Base-by-base conservation (phyloP, 2,329 filamentous ascomycete genomes). In the Aureobasidium sp. region DNA sequence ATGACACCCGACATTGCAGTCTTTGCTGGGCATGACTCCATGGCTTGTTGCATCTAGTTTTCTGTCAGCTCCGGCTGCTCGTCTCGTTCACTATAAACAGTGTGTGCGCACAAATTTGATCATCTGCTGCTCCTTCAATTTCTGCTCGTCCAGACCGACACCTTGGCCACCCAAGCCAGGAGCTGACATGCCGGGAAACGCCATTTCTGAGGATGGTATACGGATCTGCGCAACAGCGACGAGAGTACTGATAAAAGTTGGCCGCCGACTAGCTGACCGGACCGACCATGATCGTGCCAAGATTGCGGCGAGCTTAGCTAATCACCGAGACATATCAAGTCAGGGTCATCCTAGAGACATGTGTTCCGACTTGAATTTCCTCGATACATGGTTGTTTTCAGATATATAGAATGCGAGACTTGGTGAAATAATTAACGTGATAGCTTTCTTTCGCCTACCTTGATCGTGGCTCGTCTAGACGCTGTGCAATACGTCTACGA, bases 21-120 rank as follows among this genome's bases (percentile, higher is more conserved):
- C 76, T 99, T 99, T 62, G 87, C 87, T 29, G 88, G 85, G 73
- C 94, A 99, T 37, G 90, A 95, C 76, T 97, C 92, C 90, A 97
- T 96, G 47, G 85, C 85, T 29, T 80, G 76, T 81, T 91, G 85
- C 79, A 96, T 88, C 89, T 94, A 67, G 8, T 25, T 11, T 4
- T 7, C 4, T 13, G 32, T 61, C 34, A 44, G 32, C 27, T n/a
- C 32, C 9, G 30, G 10, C n/a, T 39, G 48, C 34, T 39, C 34
- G 34, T 39, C 32, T 30, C 6, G n/a, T 3, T n/a, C 25, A 37
- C 16, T 41, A n/a, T 7, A 29, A 10, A 32, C 27, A n/a, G 50
- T 11, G 58, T 14, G 32, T 25, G 48, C 72, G 59, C 70, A 79
- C 77, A 65, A 70, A 69, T 70, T 78, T 80, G 63, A 79, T 75